phyloP scores from a whole-genome alignment of 169 alveolate species.

The Cryptosporidium xiaoi region DNA sequence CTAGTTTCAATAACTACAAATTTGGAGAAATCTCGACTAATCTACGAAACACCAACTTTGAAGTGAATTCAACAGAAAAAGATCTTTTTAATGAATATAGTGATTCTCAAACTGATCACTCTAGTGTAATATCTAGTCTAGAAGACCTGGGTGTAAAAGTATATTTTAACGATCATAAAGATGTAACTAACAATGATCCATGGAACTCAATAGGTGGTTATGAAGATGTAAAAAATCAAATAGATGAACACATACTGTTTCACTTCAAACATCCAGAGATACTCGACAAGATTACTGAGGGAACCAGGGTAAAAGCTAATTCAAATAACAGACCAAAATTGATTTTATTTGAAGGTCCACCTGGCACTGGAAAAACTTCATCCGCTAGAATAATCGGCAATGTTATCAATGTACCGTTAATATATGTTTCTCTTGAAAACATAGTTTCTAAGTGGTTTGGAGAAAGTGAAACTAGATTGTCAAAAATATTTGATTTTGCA shows the following conservation, averaged over 20 bases:
- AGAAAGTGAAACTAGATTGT: conserved; percentile 84
- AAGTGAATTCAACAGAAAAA: background rate
- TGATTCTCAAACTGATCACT: background rate
- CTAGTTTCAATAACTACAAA: background rate
- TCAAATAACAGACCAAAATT: conserved; percentile 88
- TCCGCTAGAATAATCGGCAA: conserved; percentile 88
- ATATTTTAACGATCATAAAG: background rate
- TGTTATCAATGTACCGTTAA: conserved; percentile 84
- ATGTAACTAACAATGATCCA: background rate
- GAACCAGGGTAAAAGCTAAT: conserved; percentile 83
- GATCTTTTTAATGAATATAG: background rate
- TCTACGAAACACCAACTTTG: background rate
- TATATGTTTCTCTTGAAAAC: conserved; percentile 88
- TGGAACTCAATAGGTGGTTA: conserved; percentile 90
- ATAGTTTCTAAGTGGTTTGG: conserved; percentile 90
- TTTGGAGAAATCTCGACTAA: background rate
- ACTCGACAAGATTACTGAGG: conserved; percentile 83
- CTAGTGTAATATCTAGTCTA: conserved; percentile 5
- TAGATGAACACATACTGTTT: conserved; percentile 88
- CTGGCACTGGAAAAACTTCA: conserved; percentile 93
- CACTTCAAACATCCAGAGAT: conserved; percentile 86
- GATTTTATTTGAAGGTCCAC: conserved; percentile 91
- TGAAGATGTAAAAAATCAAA: conserved; percentile 85
- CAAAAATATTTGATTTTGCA: conserved; percentile 86
- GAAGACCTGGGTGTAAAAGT: conserved; percentile 69